Percentiles rank a stretch among this genome's conserved stretches.
These are phyloP conservation scores for Thraustochytrium striatum DNA, from an alignment of 352 stramenopile genomes.

Conservation along the genomic window DNA sequence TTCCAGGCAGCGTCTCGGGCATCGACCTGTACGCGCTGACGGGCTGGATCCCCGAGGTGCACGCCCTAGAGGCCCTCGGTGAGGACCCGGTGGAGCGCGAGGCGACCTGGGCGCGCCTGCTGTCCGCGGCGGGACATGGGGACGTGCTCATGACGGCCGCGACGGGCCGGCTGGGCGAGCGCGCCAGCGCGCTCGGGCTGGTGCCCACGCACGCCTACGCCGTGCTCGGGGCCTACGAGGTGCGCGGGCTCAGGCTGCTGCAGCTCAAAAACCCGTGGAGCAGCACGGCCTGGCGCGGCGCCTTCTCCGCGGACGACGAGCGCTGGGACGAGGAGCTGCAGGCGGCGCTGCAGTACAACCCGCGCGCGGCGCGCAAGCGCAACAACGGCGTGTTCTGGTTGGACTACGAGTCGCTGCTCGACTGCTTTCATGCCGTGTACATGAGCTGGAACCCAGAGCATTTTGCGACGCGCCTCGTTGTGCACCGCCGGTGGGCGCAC, in stretches of 20 bases:
- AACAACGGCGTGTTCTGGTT: slow-evolving; percentile 96
- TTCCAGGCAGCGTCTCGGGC: slow-evolving; percentile 90
- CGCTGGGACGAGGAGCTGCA: slow-evolving; percentile 59
- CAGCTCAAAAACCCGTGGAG: slow-evolving; percentile 93
- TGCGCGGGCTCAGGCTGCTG: slow-evolving; percentile 63
- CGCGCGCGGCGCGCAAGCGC: slow-evolving; percentile 50
- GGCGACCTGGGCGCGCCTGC: slow-evolving; percentile 80
- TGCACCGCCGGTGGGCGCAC: slow-evolving; percentile 27
- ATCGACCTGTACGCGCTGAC: slow-evolving; percentile 97
- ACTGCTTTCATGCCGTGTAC: slow-evolving; percentile 87
- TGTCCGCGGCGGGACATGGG: slow-evolving; percentile 84
- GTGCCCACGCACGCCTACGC: slow-evolving; percentile 93
- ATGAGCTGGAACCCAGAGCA: slow-evolving; percentile 90
- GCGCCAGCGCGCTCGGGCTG: slow-evolving; percentile 79
- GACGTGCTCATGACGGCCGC: slow-evolving; percentile 95
- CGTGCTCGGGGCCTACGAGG: slow-evolving; percentile 83
- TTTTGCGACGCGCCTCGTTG: slow-evolving; percentile 58
- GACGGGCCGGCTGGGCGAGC: slow-evolving; percentile 71
- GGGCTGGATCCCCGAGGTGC: slow-evolving; percentile 93
- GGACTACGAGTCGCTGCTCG: slow-evolving; percentile 81
- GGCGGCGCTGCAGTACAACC: slow-evolving; percentile 59
- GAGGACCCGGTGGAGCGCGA: slow-evolving; percentile 53
- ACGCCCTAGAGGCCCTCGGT: slow-evolving; percentile 63
- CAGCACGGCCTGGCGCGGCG: slow-evolving; percentile 64
- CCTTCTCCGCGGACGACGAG: slow-evolving; percentile 65